Base-by-base conservation (phyloP, 257 asterid genomes). In the Nicotiana paniculata region DNA sequence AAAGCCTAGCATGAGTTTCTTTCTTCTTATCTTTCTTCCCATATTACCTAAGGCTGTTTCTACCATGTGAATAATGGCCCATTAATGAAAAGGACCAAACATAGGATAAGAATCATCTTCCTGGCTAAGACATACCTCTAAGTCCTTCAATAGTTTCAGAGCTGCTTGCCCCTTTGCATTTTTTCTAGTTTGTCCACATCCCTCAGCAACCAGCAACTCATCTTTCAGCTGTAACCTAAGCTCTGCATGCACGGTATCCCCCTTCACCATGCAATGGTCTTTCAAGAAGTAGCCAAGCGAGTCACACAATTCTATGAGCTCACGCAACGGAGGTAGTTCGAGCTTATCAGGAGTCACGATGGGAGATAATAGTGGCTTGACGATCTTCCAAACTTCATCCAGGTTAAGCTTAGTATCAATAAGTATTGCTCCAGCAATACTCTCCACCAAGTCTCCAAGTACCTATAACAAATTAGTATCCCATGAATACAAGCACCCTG, bases 401-500 rank as follows among this genome's bases (percentile, higher is more conserved):
- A 93, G 81, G 80, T 90, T 80, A 18, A 96, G 93, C 12, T 89
- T 91, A 32, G 98, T 89, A 83, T 96, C 99, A 35, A 96, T 90
- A 39, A 96, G 97, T 80, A 94, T 80, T 8, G 98, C 99, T 30
- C 98, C 98, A 5, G 95, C 94, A 59, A 94, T 91, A 91, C 99
- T 93, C 80, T 96, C 99, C 76, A 96, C 93, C 93, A 96, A 84
- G 89, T 96, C 98, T 35, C 98, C 99, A n/a, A 96, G 97, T 35
- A 85, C 98, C 99, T 96, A 68, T 77, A 81, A 58, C 32, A 33
- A 64, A 48, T 43, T 77, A 72, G 9, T 13, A 35, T 55, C 26
- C 26, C 12, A 67, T 48, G 77, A 58, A 67, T 39, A 46, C 48
- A 81, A 55, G 18, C 16, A 51, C 39, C 37, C 26, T 13, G 35